A percentile compares a stretch with the other conserved stretches of the same genome.
phyloP scores from a whole-genome alignment of 768 basidiomycete genomes.

The Postia placenta region DNA sequence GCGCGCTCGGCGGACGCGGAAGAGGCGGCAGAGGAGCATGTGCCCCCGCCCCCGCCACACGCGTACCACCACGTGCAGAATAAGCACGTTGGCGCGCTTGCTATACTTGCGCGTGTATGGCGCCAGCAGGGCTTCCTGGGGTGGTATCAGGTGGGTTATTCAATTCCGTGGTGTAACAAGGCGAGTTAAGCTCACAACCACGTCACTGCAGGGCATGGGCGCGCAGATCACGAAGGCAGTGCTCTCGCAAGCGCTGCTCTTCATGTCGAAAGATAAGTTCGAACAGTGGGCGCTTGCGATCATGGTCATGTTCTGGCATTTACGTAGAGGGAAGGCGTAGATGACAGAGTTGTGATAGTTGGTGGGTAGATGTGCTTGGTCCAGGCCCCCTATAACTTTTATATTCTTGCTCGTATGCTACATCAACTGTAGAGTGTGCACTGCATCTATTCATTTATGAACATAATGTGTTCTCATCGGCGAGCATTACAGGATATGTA shows the following conservation, averaged over 20 bases:
- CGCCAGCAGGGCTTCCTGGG: conserved; percentile 77
- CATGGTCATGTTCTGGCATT: conserved; percentile 40
- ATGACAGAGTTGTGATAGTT: no score
- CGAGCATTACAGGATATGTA: no score
- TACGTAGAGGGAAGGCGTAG: conserved; percentile 10
- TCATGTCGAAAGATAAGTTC: conserved; percentile 97
- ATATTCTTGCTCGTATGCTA: neutral
- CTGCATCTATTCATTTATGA: no score
- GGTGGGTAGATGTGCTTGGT: no score
- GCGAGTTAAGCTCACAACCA: no score
- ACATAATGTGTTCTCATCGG: no score
- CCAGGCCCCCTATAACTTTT: no score
- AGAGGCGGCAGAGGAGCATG: conserved; percentile 37
- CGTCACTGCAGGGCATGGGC: conserved; percentile 81
- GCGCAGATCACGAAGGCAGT: conserved; percentile 97
- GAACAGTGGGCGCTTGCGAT: conserved; percentile 80
- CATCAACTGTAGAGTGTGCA: neutral
- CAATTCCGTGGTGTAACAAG: no score
- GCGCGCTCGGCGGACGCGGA: conserved; percentile 62
- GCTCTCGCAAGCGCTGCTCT: conserved; percentile 88
- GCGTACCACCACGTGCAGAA: conserved; percentile 37
- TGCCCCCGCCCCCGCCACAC: conserved; percentile 31
- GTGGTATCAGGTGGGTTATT: conserved; percentile 81
- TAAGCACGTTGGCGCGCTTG: conserved; percentile 68
- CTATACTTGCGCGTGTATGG: conserved; percentile 67